Conservation (phyloP, 2,329 filamentous ascomycete species). For the Coniochaeta prunicola region DNA sequence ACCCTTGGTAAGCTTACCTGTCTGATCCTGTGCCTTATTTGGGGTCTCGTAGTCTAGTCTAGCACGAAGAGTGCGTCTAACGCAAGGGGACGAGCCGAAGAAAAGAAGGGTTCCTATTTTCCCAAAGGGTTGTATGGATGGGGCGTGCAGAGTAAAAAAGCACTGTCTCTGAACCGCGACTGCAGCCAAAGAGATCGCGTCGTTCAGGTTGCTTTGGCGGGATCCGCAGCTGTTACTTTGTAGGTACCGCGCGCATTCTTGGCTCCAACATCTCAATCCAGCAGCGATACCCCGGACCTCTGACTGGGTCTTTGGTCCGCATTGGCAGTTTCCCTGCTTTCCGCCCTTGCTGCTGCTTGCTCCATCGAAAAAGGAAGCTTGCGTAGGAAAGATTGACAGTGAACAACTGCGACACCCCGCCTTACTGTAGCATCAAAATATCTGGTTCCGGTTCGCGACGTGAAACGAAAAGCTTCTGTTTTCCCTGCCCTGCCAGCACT, state of each 20-base stretch:
- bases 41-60: no score
- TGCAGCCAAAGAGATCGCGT: neutral
- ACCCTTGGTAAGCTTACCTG: neutral
- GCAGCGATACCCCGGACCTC: neutral
- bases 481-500: no score
- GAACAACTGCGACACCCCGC: neutral
- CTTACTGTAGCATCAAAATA: neutral
- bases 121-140: neutral
- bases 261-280: neutral
- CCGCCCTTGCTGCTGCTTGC: neutral
- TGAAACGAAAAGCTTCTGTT: neutral
- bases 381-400: neutral
- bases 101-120: neutral
- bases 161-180: neutral
- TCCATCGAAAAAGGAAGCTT: neutral
- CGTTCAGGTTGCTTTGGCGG: neutral
- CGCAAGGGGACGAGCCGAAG: neutral
- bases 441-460: neutral
- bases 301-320: neutral
- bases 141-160: neutral
- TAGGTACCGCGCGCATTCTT: neutral
- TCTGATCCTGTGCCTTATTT: neutral
- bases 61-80: no score
- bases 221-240: neutral
- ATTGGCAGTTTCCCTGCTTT: slow-evolving; percentile 2